Evolutionary conservation across 441 rosid species (phyloP).

Genomic region (Theobroma grandiflorum): DNA sequence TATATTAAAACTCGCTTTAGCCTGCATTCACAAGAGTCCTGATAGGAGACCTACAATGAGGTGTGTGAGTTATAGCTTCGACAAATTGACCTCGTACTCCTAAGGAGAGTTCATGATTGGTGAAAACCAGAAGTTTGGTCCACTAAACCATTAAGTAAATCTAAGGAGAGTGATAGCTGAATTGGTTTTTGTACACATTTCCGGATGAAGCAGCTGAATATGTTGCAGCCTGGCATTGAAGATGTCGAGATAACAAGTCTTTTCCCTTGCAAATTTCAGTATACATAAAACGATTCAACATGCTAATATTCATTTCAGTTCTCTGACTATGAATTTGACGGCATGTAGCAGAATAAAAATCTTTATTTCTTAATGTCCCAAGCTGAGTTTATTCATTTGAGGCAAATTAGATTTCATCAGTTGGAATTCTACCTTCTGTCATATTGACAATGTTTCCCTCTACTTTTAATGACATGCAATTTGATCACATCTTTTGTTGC

Average conservation of each 20-base stretch:
- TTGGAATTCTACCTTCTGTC: slow-evolving; percentile 7
- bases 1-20: slow-evolving; percentile 47
- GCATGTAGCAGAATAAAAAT: background rate
- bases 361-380: background rate
- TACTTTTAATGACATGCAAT: background rate
- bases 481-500: background rate
- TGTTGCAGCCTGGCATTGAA: background rate
- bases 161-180: background rate
- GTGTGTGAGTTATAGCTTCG: slow-evolving; percentile 45
- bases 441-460: background rate
- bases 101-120: slow-evolving; percentile 4
- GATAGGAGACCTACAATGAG: slow-evolving; percentile 64
- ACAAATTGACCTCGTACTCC: slow-evolving; percentile 34
- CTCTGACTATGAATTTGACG: slow-evolving; percentile 10
- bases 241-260: background rate
- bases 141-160: background rate
- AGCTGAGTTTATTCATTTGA: background rate
- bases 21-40: slow-evolving; percentile 54
- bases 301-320: background rate
- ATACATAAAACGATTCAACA: background rate
- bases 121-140: background rate
- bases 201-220: background rate
- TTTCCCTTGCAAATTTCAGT: background rate
- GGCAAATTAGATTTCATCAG: background rate
- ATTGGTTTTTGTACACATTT: background rate